Conservation (phyloP, 805 yeast species). For the Barnettozyma populi region DNA sequence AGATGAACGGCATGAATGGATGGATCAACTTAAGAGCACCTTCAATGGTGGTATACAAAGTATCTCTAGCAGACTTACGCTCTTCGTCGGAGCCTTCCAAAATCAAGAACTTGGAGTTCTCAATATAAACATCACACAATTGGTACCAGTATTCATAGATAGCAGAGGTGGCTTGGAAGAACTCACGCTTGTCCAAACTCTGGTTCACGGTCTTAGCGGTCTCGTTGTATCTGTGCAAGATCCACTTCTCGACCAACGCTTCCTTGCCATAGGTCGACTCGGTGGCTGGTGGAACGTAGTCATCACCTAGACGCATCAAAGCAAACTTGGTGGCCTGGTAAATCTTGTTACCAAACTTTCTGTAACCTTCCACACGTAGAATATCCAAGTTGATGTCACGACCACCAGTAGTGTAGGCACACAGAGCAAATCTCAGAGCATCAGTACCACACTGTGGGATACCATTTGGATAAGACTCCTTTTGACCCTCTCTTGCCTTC, state of each 20-base stretch:
- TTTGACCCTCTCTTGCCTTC: conserved; percentile 85
- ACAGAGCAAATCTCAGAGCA: conserved; percentile 94
- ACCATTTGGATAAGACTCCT: conserved; percentile 88
- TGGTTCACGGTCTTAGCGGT: conserved; percentile 61
- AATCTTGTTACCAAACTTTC: conserved; percentile 99
- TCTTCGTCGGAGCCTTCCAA: conserved; percentile 85
- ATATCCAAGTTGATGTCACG: conserved; percentile 96
- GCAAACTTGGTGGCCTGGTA: conserved; percentile 98
- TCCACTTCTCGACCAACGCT: conserved; percentile 95
- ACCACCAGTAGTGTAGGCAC: conserved; percentile 98
- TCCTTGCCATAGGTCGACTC: conserved; percentile 67
- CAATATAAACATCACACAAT: conserved; percentile 96
- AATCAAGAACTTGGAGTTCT: conserved; percentile 90
- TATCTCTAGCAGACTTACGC: conserved; percentile 86
- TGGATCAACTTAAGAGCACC: conserved; percentile 88
- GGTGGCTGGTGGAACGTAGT: conserved; percentile 72
- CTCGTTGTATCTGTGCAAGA: conserved; percentile 74
- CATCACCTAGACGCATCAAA: conserved; percentile 85
- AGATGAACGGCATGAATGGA: conserved; percentile 96
- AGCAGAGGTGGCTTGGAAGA: conserved; percentile 79
- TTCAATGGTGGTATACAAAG: conserved; percentile 88
- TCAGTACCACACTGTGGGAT: conserved; percentile 99
- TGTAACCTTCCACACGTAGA: conserved; percentile 95
- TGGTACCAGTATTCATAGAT: conserved; percentile 94
- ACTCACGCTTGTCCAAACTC: conserved; percentile 78